Evolutionary conservation across 495 filamentous ascomycete genomes (phyloP), one percentile per base, ranked within the genome.

Genomic region (Penicillium desertorum): DNA sequence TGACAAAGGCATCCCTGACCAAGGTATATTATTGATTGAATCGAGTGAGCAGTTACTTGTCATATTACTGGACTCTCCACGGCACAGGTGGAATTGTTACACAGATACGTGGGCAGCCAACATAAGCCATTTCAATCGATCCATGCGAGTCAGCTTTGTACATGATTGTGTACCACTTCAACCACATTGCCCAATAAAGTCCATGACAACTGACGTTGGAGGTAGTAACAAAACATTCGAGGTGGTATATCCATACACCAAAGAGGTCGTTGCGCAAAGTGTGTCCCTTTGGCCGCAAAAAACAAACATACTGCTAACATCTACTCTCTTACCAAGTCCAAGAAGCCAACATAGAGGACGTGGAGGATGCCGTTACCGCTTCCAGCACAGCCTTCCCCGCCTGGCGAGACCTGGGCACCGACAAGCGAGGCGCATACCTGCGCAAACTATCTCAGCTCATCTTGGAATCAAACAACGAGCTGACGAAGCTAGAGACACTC

Each of bases 311-410:
- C 53, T 16, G 37, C 54, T 60, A 27, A 55, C 44, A 43, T 16
- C 10, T 52, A 41, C 43, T 44, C 36, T 37, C 9, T 16, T 34
- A 17, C 22, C 30, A 25, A 55, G 71, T n/a, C n/a, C n/a, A n/a
- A 45, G 75, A 79, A 62, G 81, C 83, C 11, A 74, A 68, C 20
- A 63, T 66, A 29, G 56, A 78, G n/a, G 84, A 89, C 55, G 79
- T 82, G 56, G 74, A 88, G 66, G 66, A 68, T 6, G 84, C 85
- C 29, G 82, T 88, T 5, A 73, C 76, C 2, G 79, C 84, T 9
- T 86, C 85, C 39, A 76, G 79, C 47, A 76, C 76, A 5, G 83
- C 86, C 9, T 83, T 85, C 60, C 81, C 81, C 19, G 68, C 75
- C n/a, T 88, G 86, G 85, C 76, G 76, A 2, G 75, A 75, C 8